Conservation (phyloP, 352 stramenopile species). For the Phytophthora pisi region DNA sequence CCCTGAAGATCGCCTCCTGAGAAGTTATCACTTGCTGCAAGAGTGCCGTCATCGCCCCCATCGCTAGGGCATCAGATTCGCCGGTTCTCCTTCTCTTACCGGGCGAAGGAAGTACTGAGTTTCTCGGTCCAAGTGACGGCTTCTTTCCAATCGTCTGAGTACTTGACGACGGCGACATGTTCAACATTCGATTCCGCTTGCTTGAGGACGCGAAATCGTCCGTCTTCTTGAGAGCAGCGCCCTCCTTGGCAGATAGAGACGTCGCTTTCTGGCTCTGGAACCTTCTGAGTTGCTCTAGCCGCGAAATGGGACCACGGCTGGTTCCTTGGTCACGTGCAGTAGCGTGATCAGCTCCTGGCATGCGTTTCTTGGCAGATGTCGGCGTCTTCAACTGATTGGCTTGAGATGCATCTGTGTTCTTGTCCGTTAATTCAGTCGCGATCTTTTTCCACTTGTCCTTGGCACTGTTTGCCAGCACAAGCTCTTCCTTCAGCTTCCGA, state of each 20-base stretch:
- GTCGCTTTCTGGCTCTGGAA: slow-evolving; percentile 61
- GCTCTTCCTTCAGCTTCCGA: slow-evolving; percentile 35
- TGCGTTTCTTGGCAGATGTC: slow-evolving; percentile 25
- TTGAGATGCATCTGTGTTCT: slow-evolving; percentile 25
- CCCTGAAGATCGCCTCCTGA: slow-evolving; percentile 51
- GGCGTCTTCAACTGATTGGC: not conserved
- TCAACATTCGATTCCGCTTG: slow-evolving; percentile 48
- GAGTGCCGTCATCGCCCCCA: slow-evolving; percentile 38
- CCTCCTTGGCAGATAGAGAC: slow-evolving; percentile 48
- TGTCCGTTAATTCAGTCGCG: slow-evolving; percentile 45
- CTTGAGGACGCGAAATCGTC: slow-evolving; percentile 50
- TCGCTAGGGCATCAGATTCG: slow-evolving; percentile 13
- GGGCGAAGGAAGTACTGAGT: not conserved
- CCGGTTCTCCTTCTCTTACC: not conserved
- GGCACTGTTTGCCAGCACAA: slow-evolving; percentile 38
- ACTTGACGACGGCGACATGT: slow-evolving; percentile 2
- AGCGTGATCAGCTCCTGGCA: slow-evolving; percentile 42
- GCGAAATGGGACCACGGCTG: slow-evolving; percentile 61
- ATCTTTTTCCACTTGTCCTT: slow-evolving; percentile 79
- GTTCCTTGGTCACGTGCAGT: slow-evolving; percentile 42
- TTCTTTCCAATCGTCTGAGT: not conserved
- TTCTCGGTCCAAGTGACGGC: slow-evolving; percentile 1
- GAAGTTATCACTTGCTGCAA: slow-evolving; percentile 50
- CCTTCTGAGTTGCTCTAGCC: slow-evolving; percentile 63
- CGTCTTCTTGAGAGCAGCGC: slow-evolving; percentile 61